Base-by-base conservation (phyloP, 192 early-diverging fungal genomes). In the Rhizophlyctis rosea region DNA sequence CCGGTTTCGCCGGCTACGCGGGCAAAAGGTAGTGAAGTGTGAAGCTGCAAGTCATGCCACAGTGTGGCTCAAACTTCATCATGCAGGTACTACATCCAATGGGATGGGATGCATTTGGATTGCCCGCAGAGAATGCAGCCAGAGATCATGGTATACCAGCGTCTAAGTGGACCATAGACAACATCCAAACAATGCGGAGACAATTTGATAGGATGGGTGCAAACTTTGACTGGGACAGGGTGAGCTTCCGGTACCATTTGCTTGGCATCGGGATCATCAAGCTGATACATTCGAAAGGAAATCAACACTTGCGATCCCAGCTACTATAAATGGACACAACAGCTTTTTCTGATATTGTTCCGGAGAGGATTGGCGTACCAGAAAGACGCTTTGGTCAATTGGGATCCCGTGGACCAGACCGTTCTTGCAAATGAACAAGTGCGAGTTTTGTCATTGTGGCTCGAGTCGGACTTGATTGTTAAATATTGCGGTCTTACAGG, bases 81-180 rank as follows among this genome's bases (percentile, higher is more conserved):
- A n/a, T n/a, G n/a, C 25, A 70, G 68, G 82, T 93, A 11, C 71
- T 94, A 1, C 84, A 91, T 62, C 96, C 96, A 3, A 98, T 98
- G 87, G 96, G 92, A 14, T 98, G 94, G 93, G 96, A 98, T 68
- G 87, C 93, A 4, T 98, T 98, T 77, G 96, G 96, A 0, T 76
- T 98, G n/a, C 96, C 96, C 0, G 96, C 96, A 7, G 96, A 98
- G 60, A 98, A 98, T 70, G 96, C 96, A 0, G 94, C 96, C 1
- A 92, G 93, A 34, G 88, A 92, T 55, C 82, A 89, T 14, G 77
- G 79, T 13, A 77, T 92, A 55, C 82, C 84, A 30, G 94, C 95
- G 1, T 72, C 69, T 27, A 77, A 83, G 29, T 98, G 95, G 95
- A 96, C 95, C 0, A 54, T 70, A 4, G 61, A 73, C 16, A 98